These are phyloP conservation scores for Ilex paraguariensis DNA, from an alignment of 305 asterid genomes.

Conservation along the genomic window DNA sequence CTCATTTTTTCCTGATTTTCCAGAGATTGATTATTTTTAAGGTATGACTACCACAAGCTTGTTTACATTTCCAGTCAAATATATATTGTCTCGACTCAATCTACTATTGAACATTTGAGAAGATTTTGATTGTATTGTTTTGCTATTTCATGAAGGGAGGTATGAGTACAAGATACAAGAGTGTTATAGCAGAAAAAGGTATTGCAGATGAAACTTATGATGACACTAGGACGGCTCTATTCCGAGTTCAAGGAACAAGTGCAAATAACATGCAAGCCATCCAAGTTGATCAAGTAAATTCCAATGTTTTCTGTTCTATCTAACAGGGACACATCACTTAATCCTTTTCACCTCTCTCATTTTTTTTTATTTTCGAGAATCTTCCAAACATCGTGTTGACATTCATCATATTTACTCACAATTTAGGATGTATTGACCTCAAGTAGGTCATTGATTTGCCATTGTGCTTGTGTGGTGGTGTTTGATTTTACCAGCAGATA, in stretches of 20 bases:
- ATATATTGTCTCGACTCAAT: not conserved
- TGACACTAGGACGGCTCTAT: constrained; percentile 61
- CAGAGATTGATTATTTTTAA: constrained; percentile 64
- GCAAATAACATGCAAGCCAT: constrained; percentile 76
- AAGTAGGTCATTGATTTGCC: no score
- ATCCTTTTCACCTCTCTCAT: no score
- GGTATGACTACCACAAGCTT: constrained; percentile 31
- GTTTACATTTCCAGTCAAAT: not conserved
- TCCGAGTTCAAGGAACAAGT: constrained; percentile 80
- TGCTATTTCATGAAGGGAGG: constrained; percentile 53
- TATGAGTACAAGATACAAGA: constrained; percentile 59
- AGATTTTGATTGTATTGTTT: not conserved
- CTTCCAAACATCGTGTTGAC: no score
- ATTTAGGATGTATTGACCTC: no score
- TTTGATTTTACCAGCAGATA: no score
- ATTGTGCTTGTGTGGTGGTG: no score
- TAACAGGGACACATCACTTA: no score
- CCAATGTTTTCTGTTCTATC: constrained; percentile 3
- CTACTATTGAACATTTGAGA: not conserved
- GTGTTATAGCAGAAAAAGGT: constrained; percentile 48
- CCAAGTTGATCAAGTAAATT: constrained; percentile 84
- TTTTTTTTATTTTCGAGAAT: no score
- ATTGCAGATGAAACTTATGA: constrained; percentile 63
- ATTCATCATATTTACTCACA: no score
- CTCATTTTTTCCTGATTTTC: constrained; percentile 63